Evolutionary conservation across 179 eudicot species (phyloP).

Genomic region (Beta macrorhiza): DNA sequence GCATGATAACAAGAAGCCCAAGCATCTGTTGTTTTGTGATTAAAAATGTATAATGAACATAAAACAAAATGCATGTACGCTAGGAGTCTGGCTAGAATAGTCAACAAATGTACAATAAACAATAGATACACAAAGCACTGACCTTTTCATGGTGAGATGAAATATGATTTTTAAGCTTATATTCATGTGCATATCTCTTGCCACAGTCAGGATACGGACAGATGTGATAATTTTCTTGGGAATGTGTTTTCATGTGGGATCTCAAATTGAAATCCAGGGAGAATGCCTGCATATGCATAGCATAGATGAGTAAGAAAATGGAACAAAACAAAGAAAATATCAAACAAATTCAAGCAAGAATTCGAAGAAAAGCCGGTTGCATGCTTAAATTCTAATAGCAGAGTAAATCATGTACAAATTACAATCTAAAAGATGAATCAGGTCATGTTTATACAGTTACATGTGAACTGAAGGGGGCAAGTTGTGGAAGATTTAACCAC

Average conservation of each 20-base stretch:
- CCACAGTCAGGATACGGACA: constrained; percentile 94
- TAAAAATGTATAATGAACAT: background rate
- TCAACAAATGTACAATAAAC: background rate
- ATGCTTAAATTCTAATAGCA: background rate
- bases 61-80: background rate
- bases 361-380: background rate
- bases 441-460: background rate
- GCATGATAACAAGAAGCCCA: background rate
- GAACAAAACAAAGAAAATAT: too few relatives aligned
- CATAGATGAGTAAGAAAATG: constrained; percentile 5
- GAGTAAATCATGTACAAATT: background rate
- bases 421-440: background rate
- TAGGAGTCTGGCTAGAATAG: background rate
- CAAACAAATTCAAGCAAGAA: background rate
- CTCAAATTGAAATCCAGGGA: constrained; percentile 97
- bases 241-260: constrained; percentile 98
- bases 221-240: constrained; percentile 93
- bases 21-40: background rate
- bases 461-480: background rate
- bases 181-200: constrained; percentile 95
- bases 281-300: constrained; percentile 79
- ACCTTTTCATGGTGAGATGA: constrained; percentile 89
- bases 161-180: constrained; percentile 91
- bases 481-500: background rate
- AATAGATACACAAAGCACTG: constrained; percentile 17